Evolutionary conservation across 192 early-diverging fungal species (phyloP), one percentile per base, ranked within the genome.

Genomic region (Coemansia sp.): DNA sequence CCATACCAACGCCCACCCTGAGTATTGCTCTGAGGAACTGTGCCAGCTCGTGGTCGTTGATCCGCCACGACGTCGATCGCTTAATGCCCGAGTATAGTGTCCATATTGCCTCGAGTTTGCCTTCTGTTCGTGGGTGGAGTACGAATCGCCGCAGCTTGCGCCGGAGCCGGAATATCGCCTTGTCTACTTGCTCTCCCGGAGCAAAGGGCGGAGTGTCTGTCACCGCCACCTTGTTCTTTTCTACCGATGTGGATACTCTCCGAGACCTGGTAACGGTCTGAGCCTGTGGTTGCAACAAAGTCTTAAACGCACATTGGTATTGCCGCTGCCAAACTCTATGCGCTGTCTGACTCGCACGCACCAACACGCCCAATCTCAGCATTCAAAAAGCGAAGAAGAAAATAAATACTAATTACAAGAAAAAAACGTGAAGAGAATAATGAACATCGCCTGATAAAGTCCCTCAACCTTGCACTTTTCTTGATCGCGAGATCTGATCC

Each of bases 51-150:
- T 12, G 47, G 1, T 38, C 36, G 12, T 49, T 59, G 15, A 73
- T n/a, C 49, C 71, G 61, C 79, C 79, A 80, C 5, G 40, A 1
- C 4, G 42, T 34, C 34, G 64, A 51, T 24, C 60, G 59, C 59
- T 61, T 38, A 20, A 80, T 54, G 46, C 69, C 64, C 63, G 20
- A 13, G 24, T 76, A 72, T 60, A 73, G 31, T n/a, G 34, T 41
- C 79, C 79, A 80, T 67, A 80, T 63, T 2, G 70, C 71, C 41
- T 73, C 79, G 8, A 80, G 79, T 41, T 70, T 72, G 47, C n/a
- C 54, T 1, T 24, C 33, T 43, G 79, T 76, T 13, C 74, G 79
- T 31, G 43, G 44, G 24, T 66, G 66, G 44, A 75, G 64, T 22
- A 63, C 18, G 27, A 70, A 75, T 22, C 79, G 67, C 24, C 64